phyloP scores from a whole-genome alignment of 768 basidiomycete species.

The Tulasnella sp. region DNA sequence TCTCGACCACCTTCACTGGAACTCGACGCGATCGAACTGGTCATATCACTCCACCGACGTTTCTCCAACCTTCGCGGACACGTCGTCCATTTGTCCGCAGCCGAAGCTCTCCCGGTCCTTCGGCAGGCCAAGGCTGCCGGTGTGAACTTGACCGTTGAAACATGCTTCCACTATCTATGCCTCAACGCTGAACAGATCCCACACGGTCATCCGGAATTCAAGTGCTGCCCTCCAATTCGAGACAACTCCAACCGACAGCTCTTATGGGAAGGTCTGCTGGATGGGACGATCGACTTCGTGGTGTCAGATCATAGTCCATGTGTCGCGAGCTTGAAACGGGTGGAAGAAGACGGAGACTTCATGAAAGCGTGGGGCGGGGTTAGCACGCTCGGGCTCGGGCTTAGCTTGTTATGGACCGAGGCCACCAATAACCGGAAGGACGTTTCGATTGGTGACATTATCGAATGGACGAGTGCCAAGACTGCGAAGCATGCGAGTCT shows the following conservation, averaged over 20 bases:
- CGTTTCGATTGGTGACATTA: conserved; percentile 49
- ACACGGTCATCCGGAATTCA: conserved; percentile 72
- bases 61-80: conserved; percentile 73
- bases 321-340: conserved; percentile 66
- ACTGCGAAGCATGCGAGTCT: conserved; percentile 79
- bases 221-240: conserved; percentile 94
- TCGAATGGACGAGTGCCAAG: conserved; percentile 65
- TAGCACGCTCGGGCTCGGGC: conserved; percentile 79
- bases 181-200: conserved; percentile 68
- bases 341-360: conserved; percentile 55
- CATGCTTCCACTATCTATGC: conserved; percentile 94
- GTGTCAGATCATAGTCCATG: conserved; percentile 98
- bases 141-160: conserved; percentile 78
- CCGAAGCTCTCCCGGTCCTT: conserved; percentile 70
- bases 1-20: conserved; percentile 82
- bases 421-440: conserved; percentile 38
- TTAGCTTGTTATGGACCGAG: conserved; percentile 87
- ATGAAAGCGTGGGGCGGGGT: conserved; percentile 96
- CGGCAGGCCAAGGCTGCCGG: conserved; percentile 57
- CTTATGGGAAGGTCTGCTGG: conserved; percentile 74
- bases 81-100: conserved; percentile 91
- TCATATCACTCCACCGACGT: conserved; percentile 53
- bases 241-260: conserved; percentile 58
- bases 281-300: conserved; percentile 82
- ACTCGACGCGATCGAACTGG: conserved; percentile 68